Percentiles rank a stretch among this genome's conserved stretches.
Evolutionary conservation across 805 yeast genomes (phyloP).

Genomic region (Cyberlindnera mississippiensis): DNA sequence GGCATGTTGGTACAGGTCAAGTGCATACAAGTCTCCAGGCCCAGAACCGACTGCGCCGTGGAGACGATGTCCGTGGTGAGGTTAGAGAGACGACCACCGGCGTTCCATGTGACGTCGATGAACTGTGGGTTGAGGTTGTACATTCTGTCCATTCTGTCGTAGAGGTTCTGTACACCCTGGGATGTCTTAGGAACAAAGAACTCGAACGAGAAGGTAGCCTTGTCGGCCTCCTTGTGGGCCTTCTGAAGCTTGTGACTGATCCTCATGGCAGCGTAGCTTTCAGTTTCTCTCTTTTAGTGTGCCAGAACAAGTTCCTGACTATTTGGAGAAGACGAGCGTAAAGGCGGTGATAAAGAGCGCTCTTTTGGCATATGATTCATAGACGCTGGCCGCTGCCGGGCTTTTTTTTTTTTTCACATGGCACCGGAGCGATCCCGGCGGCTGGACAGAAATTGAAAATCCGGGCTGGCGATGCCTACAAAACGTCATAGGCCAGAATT

Average conservation of each 20-base stretch:
- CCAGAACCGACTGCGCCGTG: conserved; percentile 84
- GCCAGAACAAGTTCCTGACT: no score
- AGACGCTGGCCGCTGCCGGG: no score
- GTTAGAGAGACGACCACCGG: conserved; percentile 85
- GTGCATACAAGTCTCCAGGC: conserved; percentile 97
- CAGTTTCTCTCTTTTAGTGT: no score
- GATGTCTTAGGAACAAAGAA: conserved; percentile 96
- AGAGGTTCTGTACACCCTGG: conserved; percentile 93
- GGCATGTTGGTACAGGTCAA: conserved; percentile 96
- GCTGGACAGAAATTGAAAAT: no score
- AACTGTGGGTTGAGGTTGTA: conserved; percentile 86
- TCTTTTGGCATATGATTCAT: no score
- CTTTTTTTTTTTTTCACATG: no score
- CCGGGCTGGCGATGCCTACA: no score
- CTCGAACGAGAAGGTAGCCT: conserved; percentile 89
- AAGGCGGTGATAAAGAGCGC: no score
- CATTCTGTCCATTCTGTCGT: conserved; percentile 98
- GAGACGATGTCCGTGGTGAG: conserved; percentile 89
- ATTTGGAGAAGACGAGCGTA: no score
- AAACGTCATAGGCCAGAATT: no score
- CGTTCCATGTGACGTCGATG: conserved; percentile 97
- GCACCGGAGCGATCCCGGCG: no score
- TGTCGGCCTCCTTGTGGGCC: conserved; percentile 28
- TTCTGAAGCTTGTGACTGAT: conserved; percentile 36
- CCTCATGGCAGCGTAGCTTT: conserved; percentile 28